Percentiles rank a stretch among this genome's conserved stretches.
Conservation (phyloP, 805 yeast species). For the Ogataea populi-albae region DNA sequence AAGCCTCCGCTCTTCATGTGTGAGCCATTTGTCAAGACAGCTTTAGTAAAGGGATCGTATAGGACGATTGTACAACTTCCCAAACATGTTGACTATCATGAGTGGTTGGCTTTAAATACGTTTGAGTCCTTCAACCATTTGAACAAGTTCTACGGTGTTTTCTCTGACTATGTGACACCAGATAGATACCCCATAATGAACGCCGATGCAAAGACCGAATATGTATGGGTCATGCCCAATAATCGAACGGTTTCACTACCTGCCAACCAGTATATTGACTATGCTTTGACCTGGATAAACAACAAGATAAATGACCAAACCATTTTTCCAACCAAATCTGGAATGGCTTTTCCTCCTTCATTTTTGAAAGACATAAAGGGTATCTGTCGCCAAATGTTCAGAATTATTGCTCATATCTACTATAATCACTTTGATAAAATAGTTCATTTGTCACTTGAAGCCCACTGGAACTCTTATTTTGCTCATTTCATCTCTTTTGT, state of each 20-base stretch:
- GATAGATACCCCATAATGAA: slow-evolving; percentile 90
- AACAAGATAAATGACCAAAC: slow-evolving; percentile 85
- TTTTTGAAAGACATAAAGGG: slow-evolving; percentile 81
- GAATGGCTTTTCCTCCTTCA: slow-evolving; percentile 84
- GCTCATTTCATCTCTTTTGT: slow-evolving; percentile 89
- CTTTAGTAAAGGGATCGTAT: slow-evolving; percentile 93
- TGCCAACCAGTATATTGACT: slow-evolving; percentile 89
- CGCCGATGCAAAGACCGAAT: slow-evolving; percentile 91
- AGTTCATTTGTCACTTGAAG: slow-evolving; percentile 88
- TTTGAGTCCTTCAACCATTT: slow-evolving; percentile 86
- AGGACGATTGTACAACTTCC: slow-evolving; percentile 94
- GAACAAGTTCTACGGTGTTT: slow-evolving; percentile 85
- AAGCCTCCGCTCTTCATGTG: slow-evolving; percentile 68
- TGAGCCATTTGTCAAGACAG: slow-evolving; percentile 91
- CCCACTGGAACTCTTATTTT: slow-evolving; percentile 97
- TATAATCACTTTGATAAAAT: slow-evolving; percentile 92
- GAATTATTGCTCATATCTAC: slow-evolving; percentile 93
- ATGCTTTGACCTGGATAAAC: slow-evolving; percentile 86
- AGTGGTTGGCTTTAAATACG: slow-evolving; percentile 92
- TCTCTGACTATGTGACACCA: slow-evolving; percentile 87
- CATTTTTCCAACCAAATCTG: slow-evolving; percentile 87
- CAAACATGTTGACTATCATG: slow-evolving; percentile 88
- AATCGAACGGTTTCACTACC: slow-evolving; percentile 84
- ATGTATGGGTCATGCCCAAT: slow-evolving; percentile 72
- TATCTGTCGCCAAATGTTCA: slow-evolving; percentile 86